Percentiles rank a stretch among this genome's conserved stretches.
These are phyloP conservation scores for Peronospora farinosa DNA, from an alignment of 352 stramenopile genomes.

Conservation along the genomic window DNA sequence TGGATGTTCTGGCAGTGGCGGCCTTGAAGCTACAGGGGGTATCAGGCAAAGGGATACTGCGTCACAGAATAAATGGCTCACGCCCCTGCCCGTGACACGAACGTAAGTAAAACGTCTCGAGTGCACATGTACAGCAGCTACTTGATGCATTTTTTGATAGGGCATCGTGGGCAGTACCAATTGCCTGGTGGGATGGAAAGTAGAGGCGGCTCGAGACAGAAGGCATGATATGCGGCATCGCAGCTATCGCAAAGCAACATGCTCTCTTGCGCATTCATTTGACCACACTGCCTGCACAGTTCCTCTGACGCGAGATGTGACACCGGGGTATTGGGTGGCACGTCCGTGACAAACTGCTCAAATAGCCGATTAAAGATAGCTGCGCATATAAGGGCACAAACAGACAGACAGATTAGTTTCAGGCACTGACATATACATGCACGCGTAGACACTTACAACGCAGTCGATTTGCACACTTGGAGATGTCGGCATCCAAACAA, in stretches of 20 bases:
- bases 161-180: conserved; percentile 78
- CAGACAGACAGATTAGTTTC: conserved; percentile 9
- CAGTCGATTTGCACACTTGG: conserved; percentile 65
- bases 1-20: conserved; percentile 15
- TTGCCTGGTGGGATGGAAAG: conserved; percentile 56
- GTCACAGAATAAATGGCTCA: background rate
- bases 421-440: background rate
- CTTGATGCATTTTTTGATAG: conserved; percentile 37
- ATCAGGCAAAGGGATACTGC: conserved; percentile 16
- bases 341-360: conserved; percentile 61
- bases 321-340: conserved; percentile 46
- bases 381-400: conserved; percentile 19
- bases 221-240: conserved; percentile 77
- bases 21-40: conserved; percentile 16
- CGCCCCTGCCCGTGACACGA: background rate
- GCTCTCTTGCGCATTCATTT: conserved; percentile 60
- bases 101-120: conserved; percentile 1
- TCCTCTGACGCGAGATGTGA: conserved; percentile 56
- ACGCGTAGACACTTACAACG: conserved; percentile 49
- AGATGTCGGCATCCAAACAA: conserved; percentile 70
- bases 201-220: conserved; percentile 65
- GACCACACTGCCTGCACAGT: conserved; percentile 54
- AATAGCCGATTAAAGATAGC: conserved; percentile 78
- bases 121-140: conserved; percentile 23
- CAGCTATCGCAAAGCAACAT: conserved; percentile 84